A percentile compares a stretch with the other conserved stretches of the same genome.
These are phyloP conservation scores for Amaranthus cruentus DNA, from an alignment of 148 eudicot genomes.

Conservation along the genomic window DNA sequence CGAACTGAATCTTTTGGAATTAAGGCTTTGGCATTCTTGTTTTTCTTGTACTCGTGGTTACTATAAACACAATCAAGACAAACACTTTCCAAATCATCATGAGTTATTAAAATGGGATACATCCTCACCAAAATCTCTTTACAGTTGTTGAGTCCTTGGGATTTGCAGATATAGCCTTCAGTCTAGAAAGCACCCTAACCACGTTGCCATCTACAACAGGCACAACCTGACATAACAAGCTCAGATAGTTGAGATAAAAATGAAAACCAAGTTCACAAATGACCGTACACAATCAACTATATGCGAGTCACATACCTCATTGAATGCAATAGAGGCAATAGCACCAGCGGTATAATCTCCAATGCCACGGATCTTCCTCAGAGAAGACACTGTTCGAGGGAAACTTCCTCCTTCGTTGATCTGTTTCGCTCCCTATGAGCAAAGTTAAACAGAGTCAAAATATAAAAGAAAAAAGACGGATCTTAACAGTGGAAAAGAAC, in stretches of 20 bases:
- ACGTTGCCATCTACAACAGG: conserved; percentile 99
- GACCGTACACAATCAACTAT: neutral
- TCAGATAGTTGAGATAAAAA: conserved; percentile 4
- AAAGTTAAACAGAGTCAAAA: conserved; percentile 10
- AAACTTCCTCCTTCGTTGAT: conserved; percentile 61
- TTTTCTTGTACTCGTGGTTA: neutral
- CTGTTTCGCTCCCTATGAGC: conserved; percentile 74
- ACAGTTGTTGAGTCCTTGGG: conserved; percentile 64
- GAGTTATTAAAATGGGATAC: neutral
- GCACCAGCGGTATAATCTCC: conserved; percentile 97
- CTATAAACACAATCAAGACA: neutral
- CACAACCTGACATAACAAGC: conserved; percentile 48
- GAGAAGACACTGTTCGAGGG: conserved; percentile 60
- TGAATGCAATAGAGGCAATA: conserved; percentile 88
- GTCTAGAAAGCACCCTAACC: conserved; percentile 77
- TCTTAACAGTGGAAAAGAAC: neutral
- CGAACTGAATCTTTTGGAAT: no score
- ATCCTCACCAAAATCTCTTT: conserved; percentile 67
- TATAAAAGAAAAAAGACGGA: neutral
- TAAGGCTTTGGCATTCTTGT: no score
- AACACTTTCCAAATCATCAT: neutral
- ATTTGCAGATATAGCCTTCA: conserved; percentile 79
- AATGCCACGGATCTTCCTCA: conserved; percentile 72
- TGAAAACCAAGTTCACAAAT: conserved; percentile 2
- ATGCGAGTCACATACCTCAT: conserved; percentile 45